Evolutionary conservation across 1,284 basidiomycete species (phyloP), one percentile per base, ranked within the genome.

Genomic region (Termitomyces sp.): DNA sequence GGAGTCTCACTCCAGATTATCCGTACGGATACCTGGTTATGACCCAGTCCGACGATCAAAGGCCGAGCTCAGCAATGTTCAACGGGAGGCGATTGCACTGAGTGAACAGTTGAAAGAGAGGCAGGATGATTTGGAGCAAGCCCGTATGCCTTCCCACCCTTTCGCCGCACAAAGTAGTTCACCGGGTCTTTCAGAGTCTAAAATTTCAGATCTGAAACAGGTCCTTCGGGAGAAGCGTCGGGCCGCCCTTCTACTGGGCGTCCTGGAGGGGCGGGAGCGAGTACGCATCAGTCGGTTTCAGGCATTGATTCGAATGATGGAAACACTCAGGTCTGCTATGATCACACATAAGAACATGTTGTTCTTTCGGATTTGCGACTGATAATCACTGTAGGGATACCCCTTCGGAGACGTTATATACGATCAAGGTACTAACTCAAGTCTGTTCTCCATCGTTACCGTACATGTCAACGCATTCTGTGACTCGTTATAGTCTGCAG

Each of bases 231-330:
- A 58, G 14, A 64, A 61, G 49, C 50, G 60, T 26, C 57, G 52
- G 13, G 41, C 61, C 7, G 39, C 54, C 9, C 45, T 70, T 24
- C 49, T 71, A 14, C 46, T 69, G 31, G 48, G 54, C 7, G 57
- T 62, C 6, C 45, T 71, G 26, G 61, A 66, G 45, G 57, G 60
- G 45, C 62, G 64, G 39, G 66, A 69, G 43, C 35, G 21, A 0
- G 48, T 64, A 28, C 60, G 66, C 42, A 52, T 65, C 50, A 49
- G 51, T 50, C 61, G 67, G 35, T 60, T 70, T 18, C 61, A 62
- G 50, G 60, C 58, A 19, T 50, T 66, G 24, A 57, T 52, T 3
- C 50, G 16, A 31, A 39, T 57, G 50, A 50, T 67, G 16, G 41
- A 46, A 3, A 55, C 57, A n/a, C 44, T 62, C 35, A 61, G 57